Evolutionary conservation across 2,329 filamentous ascomycete species (phyloP).

Genomic region (Fusarium transvaalense): DNA sequence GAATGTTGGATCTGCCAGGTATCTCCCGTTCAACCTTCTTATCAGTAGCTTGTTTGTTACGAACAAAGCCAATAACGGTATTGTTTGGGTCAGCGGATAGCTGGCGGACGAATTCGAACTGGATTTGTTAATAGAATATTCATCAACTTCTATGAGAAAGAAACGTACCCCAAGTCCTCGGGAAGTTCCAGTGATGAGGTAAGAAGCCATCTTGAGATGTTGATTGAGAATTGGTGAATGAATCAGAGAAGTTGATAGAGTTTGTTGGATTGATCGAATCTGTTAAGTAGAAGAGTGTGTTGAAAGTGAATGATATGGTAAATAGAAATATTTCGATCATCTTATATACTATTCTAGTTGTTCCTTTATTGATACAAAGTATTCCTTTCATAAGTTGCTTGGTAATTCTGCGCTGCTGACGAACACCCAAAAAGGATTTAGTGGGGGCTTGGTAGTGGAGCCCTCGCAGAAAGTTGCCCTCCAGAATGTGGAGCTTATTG

Average conservation of each 20-base stretch:
- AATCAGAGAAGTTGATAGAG: not conserved
- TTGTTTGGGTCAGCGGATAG: slow-evolving; percentile 58
- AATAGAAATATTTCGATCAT: not conserved
- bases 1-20: slow-evolving; percentile 45
- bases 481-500: accelerated
- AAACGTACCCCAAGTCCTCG: slow-evolving; percentile 36
- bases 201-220: slow-evolving; percentile 28
- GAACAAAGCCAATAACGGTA: slow-evolving; percentile 59
- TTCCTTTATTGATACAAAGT: not conserved
- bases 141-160: accelerated
- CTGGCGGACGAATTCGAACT: slow-evolving; percentile 55
- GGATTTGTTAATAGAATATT: accelerated
- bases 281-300: not conserved
- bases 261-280: too few species aligned
- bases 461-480: slow-evolving; percentile 28
- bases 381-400: not conserved
- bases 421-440: not conserved
- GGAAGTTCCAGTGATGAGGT: slow-evolving; percentile 38
- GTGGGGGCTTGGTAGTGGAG: not conserved
- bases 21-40: slow-evolving; percentile 52
- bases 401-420: slow-evolving; percentile 1
- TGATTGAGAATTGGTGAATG: not conserved
- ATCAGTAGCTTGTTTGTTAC: slow-evolving; percentile 57
- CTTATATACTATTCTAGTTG: not conserved
- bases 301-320: accelerated